Base-by-base conservation (phyloP, 169 alveolate species). In the Plasmodium fragile region DNA sequence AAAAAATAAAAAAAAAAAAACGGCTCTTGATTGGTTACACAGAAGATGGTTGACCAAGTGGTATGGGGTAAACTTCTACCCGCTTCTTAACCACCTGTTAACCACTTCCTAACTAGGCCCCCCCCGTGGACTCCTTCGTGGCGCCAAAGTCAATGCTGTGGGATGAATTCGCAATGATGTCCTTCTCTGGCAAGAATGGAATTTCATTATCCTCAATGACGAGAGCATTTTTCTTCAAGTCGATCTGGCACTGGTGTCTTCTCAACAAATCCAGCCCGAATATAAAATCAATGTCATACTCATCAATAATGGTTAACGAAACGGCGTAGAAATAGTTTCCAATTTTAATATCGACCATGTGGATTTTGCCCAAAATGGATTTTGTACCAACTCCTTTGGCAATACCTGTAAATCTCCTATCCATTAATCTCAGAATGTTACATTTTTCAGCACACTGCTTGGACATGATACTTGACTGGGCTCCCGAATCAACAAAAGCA, bases 401-500 rank as follows among this genome's bases (percentile, higher is more conserved):
- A 34, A 98, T 96, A 32, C 99, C 99, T 30, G 96, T 95, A 94
- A 95, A 98, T 81, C 99, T 96, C 71, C 92, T 97, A 92, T 99
- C 99, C 49, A 98, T 93, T 87, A 98, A 92, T 84, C 97, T 97
- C 93, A 97, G 92, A 45, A 99, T 93, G 82, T 97, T 96, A 92
- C 99, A 98, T 92, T 95, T 95, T 93, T 97, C 98, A 36, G 99
- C 99, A 78, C 98, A 96, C 36, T 94, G 93, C 59, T 94, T 92
- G 36, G 99, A 97, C 98, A 99, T 98, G 45, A 99, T 49, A 34
- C 92, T 72, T 22, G 98, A 95, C 96, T 99, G 99, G 2, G 99
- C 99, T 13, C 99, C 99, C 72, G 99, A 97, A 94, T 99, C 99
- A 13, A 99, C 99, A 73, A 99, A 97, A 13, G 99, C 99, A 71